These are phyloP conservation scores for Tetraselmis chui DNA, from an alignment of 139 green algal species.

Conservation along the genomic window DNA sequence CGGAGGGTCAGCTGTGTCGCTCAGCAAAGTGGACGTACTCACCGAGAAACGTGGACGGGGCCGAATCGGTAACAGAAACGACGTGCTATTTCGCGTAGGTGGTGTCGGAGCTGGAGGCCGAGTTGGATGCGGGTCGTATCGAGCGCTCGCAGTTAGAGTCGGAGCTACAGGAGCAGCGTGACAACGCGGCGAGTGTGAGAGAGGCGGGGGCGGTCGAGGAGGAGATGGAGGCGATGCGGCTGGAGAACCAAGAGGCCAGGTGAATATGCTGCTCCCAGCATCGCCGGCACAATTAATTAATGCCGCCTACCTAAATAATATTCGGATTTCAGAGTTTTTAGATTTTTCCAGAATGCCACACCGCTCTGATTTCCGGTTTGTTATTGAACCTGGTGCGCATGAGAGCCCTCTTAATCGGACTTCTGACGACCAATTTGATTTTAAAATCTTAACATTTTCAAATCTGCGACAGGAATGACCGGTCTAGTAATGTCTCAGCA, in stretches of 20 bases:
- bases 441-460: no score
- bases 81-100: neutral
- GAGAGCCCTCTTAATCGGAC: no score
- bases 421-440: no score
- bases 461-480: no score
- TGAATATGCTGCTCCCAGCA: neutral
- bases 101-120: neutral
- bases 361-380: no score
- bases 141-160: neutral
- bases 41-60: no score
- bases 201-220: neutral
- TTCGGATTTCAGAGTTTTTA: neutral
- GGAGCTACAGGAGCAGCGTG: no score
- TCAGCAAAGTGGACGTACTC: no score
- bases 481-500: no score
- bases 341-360: no score
- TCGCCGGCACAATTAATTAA: neutral
- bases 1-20: no score
- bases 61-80: neutral
- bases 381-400: no score
- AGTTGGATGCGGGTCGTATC: neutral
- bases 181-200: neutral
- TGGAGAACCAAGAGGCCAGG: neutral
- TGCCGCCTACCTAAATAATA: neutral
- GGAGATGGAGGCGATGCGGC: neutral